These are phyloP conservation scores for Pyrrhoderma noxium DNA, from an alignment of 1,284 basidiomycete genomes.

Conservation along the genomic window DNA sequence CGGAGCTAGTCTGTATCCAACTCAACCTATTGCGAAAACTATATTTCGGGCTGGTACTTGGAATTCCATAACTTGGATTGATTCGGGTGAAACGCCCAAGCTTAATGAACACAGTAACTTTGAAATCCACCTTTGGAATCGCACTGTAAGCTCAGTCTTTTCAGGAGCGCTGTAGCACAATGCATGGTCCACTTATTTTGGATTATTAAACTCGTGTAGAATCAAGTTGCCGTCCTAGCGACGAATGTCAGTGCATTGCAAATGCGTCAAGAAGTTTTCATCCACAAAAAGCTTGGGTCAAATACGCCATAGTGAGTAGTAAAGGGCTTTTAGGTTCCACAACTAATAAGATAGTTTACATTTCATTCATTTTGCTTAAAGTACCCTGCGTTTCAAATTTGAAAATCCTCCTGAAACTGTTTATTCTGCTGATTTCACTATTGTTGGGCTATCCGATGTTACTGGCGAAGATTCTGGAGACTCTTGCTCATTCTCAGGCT, in stretches of 20 bases:
- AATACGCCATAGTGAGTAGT: conserved; percentile 29
- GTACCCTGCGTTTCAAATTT: too few relatives aligned
- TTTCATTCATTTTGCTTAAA: too few relatives aligned
- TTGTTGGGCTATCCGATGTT: conserved; percentile 27
- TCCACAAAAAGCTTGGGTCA: conserved; percentile 23
- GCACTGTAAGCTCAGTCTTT: too few relatives aligned
- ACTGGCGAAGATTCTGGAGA: too few relatives aligned
- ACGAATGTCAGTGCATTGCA: conserved; percentile 28
- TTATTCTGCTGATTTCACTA: conserved; percentile 36
- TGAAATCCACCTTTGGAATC: conserved; percentile 34
- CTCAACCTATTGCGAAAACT: conserved; percentile 39
- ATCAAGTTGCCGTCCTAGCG: conserved; percentile 28
- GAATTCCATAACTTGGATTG: conserved; percentile 39
- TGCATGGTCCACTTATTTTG: too few relatives aligned
- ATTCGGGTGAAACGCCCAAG: conserved; percentile 35
- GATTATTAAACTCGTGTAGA: conserved; percentile 24
- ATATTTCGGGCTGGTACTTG: conserved; percentile 35
- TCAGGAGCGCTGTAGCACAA: too few relatives aligned
- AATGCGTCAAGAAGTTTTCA: conserved; percentile 23
- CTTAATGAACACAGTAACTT: conserved; percentile 34
- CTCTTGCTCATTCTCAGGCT: neutral
- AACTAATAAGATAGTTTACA: too few relatives aligned
- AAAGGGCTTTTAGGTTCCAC: neutral
- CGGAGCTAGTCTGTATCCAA: conserved; percentile 34
- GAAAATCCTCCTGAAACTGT: too few relatives aligned